Evolutionary conservation across 495 filamentous ascomycete species (phyloP).

Genomic region (Polyplosphaeria fusca): DNA sequence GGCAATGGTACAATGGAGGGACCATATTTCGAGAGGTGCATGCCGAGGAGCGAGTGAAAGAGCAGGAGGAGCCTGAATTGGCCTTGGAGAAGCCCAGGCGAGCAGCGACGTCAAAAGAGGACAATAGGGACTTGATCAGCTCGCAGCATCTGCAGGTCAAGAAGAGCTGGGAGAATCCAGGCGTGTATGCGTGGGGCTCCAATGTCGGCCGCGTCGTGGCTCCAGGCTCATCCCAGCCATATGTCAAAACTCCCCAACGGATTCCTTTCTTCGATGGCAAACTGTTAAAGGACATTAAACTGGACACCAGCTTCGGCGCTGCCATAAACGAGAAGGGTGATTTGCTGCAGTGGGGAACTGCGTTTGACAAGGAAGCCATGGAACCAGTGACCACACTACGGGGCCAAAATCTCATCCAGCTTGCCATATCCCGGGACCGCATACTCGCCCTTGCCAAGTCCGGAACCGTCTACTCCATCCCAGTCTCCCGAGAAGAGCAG

Average conservation of each 20-base stretch:
- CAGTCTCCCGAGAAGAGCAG: slow-evolving; percentile 72
- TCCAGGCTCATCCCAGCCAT: slow-evolving; percentile 70
- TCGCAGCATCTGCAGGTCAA: slow-evolving; percentile 81
- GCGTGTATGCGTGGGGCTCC: slow-evolving; percentile 89
- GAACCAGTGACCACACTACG: slow-evolving; percentile 68
- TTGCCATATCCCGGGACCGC: slow-evolving; percentile 74
- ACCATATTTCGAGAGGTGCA: slow-evolving; percentile 39
- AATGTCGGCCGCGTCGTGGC: slow-evolving; percentile 83
- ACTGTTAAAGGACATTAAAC: slow-evolving; percentile 81
- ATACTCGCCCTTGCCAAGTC: slow-evolving; percentile 73
- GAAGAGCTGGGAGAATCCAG: slow-evolving; percentile 83
- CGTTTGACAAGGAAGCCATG: slow-evolving; percentile 57
- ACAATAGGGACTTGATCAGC: slow-evolving; percentile 67
- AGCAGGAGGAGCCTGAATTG: slow-evolving; percentile 47
- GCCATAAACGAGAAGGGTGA: slow-evolving; percentile 87
- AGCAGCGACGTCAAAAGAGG: slow-evolving; percentile 55
- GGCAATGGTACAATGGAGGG: slow-evolving; percentile 32
- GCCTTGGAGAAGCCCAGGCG: slow-evolving; percentile 59
- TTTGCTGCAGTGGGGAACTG: slow-evolving; percentile 86
- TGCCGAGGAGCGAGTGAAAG: slow-evolving; percentile 48
- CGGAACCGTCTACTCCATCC: slow-evolving; percentile 83
- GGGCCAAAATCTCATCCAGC: slow-evolving; percentile 72
- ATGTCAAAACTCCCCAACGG: slow-evolving; percentile 75
- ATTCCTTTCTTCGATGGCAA: slow-evolving; percentile 82
- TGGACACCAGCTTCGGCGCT: slow-evolving; percentile 78